phyloP scores from a whole-genome alignment of 2,329 filamentous ascomycete genomes.

The Fusarium buxicola region DNA sequence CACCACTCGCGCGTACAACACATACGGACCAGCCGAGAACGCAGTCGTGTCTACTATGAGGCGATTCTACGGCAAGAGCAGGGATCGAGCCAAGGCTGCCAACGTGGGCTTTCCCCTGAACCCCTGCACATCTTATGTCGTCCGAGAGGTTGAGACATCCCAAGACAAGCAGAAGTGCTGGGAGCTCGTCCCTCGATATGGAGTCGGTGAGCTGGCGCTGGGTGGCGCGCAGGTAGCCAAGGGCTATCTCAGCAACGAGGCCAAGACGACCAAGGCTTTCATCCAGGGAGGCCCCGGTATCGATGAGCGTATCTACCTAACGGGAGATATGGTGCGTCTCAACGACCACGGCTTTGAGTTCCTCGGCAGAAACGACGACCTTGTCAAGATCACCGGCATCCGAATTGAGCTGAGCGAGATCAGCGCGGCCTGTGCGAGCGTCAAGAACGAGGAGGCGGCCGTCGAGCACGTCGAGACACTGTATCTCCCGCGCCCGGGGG shows the following conservation, averaged over 20 bases:
- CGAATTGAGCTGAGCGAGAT: slow-evolving; percentile 31
- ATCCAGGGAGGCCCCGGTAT: slow-evolving; percentile 22
- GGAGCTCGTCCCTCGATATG: slow-evolving; percentile 29
- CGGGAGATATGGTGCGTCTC: slow-evolving; percentile 26
- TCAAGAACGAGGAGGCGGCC: slow-evolving; percentile 12
- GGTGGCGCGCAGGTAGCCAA: slow-evolving; percentile 26
- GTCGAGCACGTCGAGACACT: slow-evolving; percentile 28
- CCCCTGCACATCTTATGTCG: slow-evolving; percentile 22
- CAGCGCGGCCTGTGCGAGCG: slow-evolving; percentile 24
- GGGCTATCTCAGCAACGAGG: slow-evolving; percentile 23
- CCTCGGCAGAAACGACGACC: slow-evolving; percentile 24
- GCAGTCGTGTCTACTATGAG: slow-evolving; percentile 28
- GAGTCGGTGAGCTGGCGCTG: slow-evolving; percentile 22
- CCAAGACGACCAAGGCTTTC: slow-evolving; percentile 25
- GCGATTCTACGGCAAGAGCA: slow-evolving; percentile 17
- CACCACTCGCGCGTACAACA: slow-evolving; percentile 26
- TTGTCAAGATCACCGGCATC: slow-evolving; percentile 28
- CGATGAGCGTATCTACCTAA: slow-evolving; percentile 24
- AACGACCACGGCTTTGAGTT: slow-evolving; percentile 32
- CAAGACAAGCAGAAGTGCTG: slow-evolving; percentile 8
- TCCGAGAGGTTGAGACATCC: slow-evolving; percentile 14
- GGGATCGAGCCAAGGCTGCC: slow-evolving; percentile 23
- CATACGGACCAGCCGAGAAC: slow-evolving; percentile 21
- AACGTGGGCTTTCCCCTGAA: slow-evolving; percentile 23
- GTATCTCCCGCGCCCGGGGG: slow-evolving; percentile 3